Base-by-base conservation (phyloP, 139 green algal genomes). In the Diplosphaera chodatii region DNA sequence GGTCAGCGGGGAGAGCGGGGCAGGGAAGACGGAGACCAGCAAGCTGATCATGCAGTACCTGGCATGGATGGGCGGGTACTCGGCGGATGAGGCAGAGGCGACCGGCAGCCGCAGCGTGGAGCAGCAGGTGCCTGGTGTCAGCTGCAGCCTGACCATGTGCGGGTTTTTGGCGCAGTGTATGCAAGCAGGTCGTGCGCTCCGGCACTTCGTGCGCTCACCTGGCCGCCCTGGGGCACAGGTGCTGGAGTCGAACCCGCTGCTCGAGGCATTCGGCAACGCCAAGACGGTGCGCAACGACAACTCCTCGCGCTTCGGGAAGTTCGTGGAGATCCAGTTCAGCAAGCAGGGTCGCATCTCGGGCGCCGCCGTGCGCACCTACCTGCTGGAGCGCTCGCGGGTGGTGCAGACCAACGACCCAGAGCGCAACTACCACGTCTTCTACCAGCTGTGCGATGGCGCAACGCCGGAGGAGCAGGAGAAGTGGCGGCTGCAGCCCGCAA, bases 251-350 rank as follows among this genome's bases (percentile, higher is more conserved):
- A 99, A 99, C 78, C 95, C 95, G 15, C 77, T 99, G 71, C 84
- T 99, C 71, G 95, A 99, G 74, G 94, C 95, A 0, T 99, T 99
- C 84, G 95, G 95, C 27, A 99, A 99, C 77, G 95, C 95, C 41
- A 99, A 99, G 80, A 99, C 95, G 2, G 88, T 96, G 55, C 84
- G 93, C 55, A 99, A 99, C 80, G 89, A 98, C 83, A 99, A 99
- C 86, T 96, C 87, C 1, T 96, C 85, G 13, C 89, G 95, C n/a
- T 99, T 99, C 75, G 95, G 95, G 18, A 99, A 99, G 85, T 99
- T 97, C 77, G 90, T 96, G 32, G 95, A 99, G 81, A 96, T 99
- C 73, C 95, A 98, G 77, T 99, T 99, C 86, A 89, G 92, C 82
- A 75, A 75, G 67, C 65, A 83, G 32, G 89, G 92, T 10, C 81